Conservation (phyloP, 2,329 filamentous ascomycete species). For the Lojkania enalia region DNA sequence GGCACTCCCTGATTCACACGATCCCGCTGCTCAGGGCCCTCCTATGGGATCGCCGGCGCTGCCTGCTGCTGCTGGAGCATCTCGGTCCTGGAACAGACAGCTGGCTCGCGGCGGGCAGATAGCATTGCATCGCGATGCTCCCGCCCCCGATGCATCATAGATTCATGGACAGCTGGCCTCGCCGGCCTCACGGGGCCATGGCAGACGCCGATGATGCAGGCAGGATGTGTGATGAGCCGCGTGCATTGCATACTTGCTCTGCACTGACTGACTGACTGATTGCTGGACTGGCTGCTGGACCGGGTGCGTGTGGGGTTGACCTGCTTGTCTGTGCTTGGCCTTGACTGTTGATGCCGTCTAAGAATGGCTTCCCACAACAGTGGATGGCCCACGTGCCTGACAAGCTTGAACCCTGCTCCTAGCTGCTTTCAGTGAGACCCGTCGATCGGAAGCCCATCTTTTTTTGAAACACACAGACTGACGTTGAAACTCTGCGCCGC, state of each 20-base stretch:
- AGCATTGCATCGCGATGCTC: too few relatives aligned
- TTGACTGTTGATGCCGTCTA: not conserved
- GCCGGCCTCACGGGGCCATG: too few relatives aligned
- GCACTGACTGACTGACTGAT: not conserved
- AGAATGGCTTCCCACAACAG: conserved; percentile 4
- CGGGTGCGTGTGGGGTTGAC: conserved; percentile 1
- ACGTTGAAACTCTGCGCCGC: conserved; percentile 14
- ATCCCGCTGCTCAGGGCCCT: conserved; percentile 1
- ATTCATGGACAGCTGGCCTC: too few relatives aligned
- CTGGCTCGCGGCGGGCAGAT: too few relatives aligned
- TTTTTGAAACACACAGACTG: conserved; percentile 22
- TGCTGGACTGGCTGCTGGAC: not conserved
- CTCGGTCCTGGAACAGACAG: too few relatives aligned
- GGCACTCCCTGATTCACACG: conserved; percentile 8
- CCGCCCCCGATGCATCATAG: too few relatives aligned
- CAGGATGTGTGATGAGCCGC: not conserved
- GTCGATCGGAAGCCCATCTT: conserved; percentile 13
- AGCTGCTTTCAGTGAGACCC: conserved; percentile 15
- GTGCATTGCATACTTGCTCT: not conserved
- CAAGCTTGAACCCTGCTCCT: conserved; percentile 20
- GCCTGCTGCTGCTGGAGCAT: not conserved
- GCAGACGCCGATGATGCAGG: not conserved
- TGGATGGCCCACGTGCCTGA: conserved; percentile 24
- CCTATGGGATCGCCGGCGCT: conserved; percentile 7
- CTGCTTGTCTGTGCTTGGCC: not conserved